phyloP scores from a whole-genome alignment of 345 rosid genomes.

The rapeseed (Brassica napus) region Da-Ae NC_063448.1:2027001-2027500 shows the following conservation, averaged over 20 bases:
- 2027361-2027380: conserved; percentile 11
- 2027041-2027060: conserved; percentile 39
- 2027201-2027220: conserved; percentile 13
- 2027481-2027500: conserved; percentile 9
- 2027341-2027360: not conserved
- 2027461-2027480: conserved; percentile 16
- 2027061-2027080: conserved; percentile 30
- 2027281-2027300: not conserved
- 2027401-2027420: conserved; percentile 14
- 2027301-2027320: conserved; percentile 9
- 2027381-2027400: conserved; percentile 20
- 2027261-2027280: not conserved
- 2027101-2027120: not conserved
- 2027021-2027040: conserved; percentile 33
- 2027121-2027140: conserved; percentile 23
- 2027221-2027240: not conserved
- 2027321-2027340: conserved; percentile 4
- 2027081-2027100: conserved; percentile 27
- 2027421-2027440: conserved; percentile 30
- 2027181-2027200: conserved; percentile 21
- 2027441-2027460: conserved; percentile 1
- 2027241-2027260: conserved; percentile 15
- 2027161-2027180: conserved; percentile 31
- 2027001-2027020: conserved; percentile 17
- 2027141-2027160: conserved; percentile 31